A percentile compares a stretch with the other conserved stretches of the same genome.
These are phyloP conservation scores for Aspergillus fischeri DNA, from an alignment of 2,329 filamentous ascomycete genomes.

Conservation along the genomic window DNA sequence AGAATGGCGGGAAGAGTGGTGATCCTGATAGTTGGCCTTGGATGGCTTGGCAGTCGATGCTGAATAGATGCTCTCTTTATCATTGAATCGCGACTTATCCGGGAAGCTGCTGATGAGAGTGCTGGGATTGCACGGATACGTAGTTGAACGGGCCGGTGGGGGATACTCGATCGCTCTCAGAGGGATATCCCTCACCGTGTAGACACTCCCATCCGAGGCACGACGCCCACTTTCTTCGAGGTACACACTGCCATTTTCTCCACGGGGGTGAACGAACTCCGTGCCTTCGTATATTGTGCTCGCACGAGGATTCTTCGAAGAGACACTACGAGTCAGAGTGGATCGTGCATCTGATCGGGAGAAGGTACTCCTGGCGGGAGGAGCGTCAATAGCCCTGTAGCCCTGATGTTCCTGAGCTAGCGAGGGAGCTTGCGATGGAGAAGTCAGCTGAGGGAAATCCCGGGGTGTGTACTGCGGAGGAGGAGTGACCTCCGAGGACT, in stretches of 20 bases:
- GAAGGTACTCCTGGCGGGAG: slow-evolving; percentile 25
- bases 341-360: slow-evolving; percentile 28
- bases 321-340: slow-evolving; percentile 29
- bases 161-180: slow-evolving; percentile 40
- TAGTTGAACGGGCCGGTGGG: slow-evolving; percentile 22
- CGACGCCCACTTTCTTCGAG: slow-evolving; percentile 30
- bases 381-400: slow-evolving; percentile 32
- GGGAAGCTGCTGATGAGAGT: slow-evolving; percentile 42
- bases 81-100: slow-evolving; percentile 28
- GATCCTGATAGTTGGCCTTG: slow-evolving; percentile 23
- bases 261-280: slow-evolving; percentile 23
- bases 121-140: slow-evolving; percentile 30
- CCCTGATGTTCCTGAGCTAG: slow-evolving; percentile 21
- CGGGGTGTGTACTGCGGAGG: slow-evolving; percentile 22
- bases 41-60: slow-evolving; percentile 35
- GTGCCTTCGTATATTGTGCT: slow-evolving; percentile 40
- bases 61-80: slow-evolving; percentile 31
- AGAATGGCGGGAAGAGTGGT: slow-evolving; percentile 19
- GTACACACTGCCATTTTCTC: slow-evolving; percentile 17
- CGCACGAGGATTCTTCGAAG: slow-evolving; percentile 39
- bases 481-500: slow-evolving; percentile 20
- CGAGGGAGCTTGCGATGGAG: slow-evolving; percentile 19
- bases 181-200: slow-evolving; percentile 31
- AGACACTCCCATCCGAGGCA: slow-evolving; percentile 36
- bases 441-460: slow-evolving; percentile 22